Evolutionary conservation across 176 grass and related monocot species (phyloP).

Genomic region (bread wheat (Triticum aestivum)): DNA sequence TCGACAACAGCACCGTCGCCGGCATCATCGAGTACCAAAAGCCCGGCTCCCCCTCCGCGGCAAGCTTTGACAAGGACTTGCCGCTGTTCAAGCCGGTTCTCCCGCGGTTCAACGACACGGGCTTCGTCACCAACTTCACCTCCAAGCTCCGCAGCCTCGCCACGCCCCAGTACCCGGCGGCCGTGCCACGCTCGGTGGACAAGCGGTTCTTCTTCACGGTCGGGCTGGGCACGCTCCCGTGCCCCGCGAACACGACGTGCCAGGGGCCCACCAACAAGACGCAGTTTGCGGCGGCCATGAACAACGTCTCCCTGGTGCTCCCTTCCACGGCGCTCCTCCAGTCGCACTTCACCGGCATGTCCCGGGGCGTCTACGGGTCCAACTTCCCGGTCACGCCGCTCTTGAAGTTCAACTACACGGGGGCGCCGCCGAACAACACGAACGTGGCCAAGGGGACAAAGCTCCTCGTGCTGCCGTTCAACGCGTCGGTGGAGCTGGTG

Average conservation of each 20-base stretch:
- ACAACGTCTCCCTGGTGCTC: conserved; percentile 64
- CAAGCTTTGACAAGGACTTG: conserved; percentile 34
- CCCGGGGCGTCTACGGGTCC: conserved; percentile 37
- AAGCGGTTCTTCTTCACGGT: conserved; percentile 56
- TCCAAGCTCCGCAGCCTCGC: conserved; percentile 53
- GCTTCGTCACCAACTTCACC: conserved; percentile 47
- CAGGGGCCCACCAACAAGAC: conserved; percentile 48
- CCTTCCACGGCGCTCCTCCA: conserved; percentile 56
- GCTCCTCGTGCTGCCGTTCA: conserved; percentile 44
- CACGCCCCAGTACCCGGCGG: conserved; percentile 39
- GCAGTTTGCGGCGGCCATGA: conserved; percentile 45
- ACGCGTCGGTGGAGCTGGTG: conserved; percentile 59
- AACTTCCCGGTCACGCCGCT: conserved; percentile 41
- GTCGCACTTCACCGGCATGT: conserved; percentile 48
- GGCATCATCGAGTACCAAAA: conserved; percentile 53
- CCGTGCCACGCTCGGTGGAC: conserved; percentile 45
- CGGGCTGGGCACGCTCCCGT: conserved; percentile 53
- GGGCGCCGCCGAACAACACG: conserved; percentile 56
- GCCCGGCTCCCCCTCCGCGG: background rate
- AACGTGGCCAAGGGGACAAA: conserved; percentile 46
- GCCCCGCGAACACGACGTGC: conserved; percentile 46
- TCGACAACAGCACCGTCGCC: conserved; percentile 49
- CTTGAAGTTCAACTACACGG: conserved; percentile 56
- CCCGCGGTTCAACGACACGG: conserved; percentile 41
- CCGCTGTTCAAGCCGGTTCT: conserved; percentile 37